Conservation (phyloP, 1,139 yeast species). For the Protomyces inouyei region DNA sequence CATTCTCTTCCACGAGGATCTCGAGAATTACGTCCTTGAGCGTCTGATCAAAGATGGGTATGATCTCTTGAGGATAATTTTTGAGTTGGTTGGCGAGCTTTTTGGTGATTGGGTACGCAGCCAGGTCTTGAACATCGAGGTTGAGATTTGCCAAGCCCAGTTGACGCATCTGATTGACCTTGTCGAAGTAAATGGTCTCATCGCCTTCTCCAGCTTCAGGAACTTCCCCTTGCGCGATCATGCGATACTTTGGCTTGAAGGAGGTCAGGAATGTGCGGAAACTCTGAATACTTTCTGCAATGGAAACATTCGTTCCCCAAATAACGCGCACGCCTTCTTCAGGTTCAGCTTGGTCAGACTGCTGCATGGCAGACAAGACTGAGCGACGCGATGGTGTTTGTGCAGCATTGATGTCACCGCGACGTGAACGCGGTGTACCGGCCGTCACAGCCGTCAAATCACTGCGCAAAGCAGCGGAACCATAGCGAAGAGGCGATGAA, state of each 20-base stretch:
- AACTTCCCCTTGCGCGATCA: slow-evolving; percentile 46
- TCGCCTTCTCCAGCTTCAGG: slow-evolving; percentile 58
- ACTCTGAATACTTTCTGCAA: slow-evolving; percentile 72
- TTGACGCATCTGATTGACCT: slow-evolving; percentile 62
- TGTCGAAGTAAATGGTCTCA: slow-evolving; percentile 65
- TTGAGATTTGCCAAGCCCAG: slow-evolving; percentile 78
- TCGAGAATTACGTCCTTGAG: slow-evolving; percentile 86
- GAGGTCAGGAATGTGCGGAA: slow-evolving; percentile 80
- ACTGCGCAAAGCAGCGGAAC: slow-evolving; percentile 20
- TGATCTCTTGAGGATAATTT: slow-evolving; percentile 92
- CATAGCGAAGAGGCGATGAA: slow-evolving; percentile 18
- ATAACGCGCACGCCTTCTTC: slow-evolving; percentile 63
- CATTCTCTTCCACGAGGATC: slow-evolving; percentile 52
- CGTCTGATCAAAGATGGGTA: slow-evolving; percentile 96
- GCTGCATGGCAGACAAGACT: slow-evolving; percentile 37
- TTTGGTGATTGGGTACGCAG: slow-evolving; percentile 69
- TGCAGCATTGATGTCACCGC: slow-evolving; percentile 60
- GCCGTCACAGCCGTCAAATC: slow-evolving; percentile 3
- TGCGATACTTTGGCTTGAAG: slow-evolving; percentile 74
- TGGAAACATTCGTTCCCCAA: slow-evolving; percentile 98
- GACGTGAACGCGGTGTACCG: slow-evolving; percentile 35
- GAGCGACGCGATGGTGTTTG: slow-evolving; percentile 49
- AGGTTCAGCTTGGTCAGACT: slow-evolving; percentile 32
- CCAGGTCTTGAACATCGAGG: slow-evolving; percentile 73
- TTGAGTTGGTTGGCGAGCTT: slow-evolving; percentile 78